phyloP scores from a whole-genome alignment of 148 eudicot species.

The Persicaria tinctoria region DNA sequence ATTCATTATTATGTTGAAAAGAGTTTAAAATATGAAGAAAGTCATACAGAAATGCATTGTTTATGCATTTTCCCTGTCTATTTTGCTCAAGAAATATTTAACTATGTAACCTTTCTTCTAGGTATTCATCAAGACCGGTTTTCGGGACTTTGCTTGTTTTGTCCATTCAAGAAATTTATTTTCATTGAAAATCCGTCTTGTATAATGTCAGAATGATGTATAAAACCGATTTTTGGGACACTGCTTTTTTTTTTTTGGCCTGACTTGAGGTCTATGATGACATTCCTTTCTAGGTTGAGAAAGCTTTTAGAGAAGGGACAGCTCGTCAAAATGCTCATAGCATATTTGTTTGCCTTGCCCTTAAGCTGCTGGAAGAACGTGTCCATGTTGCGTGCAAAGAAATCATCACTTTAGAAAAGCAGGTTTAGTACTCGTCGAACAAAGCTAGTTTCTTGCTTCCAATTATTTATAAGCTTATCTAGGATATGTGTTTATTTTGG shows the following conservation, averaged over 20 bases:
- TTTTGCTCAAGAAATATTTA: neutral
- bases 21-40: too few species aligned
- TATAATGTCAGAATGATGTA: neutral
- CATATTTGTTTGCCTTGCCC: slow-evolving; percentile 90
- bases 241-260: neutral
- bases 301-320: slow-evolving; percentile 98
- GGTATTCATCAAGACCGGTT: neutral
- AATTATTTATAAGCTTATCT: slow-evolving; percentile 1
- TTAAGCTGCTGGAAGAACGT: slow-evolving; percentile 90
- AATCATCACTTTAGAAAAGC: slow-evolving; percentile 82
- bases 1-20: neutral
- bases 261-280: slow-evolving; percentile 1
- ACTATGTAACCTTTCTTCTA: neutral
- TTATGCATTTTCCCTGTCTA: neutral
- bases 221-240: neutral
- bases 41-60: too few species aligned
- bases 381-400: slow-evolving; percentile 96
- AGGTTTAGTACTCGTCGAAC: slow-evolving; percentile 37
- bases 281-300: slow-evolving; percentile 63
- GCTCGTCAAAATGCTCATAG: slow-evolving; percentile 98
- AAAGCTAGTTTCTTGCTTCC: neutral
- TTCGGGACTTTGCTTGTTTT: neutral
- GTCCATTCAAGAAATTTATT: neutral
- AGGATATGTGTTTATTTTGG: slow-evolving; percentile 11
- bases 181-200: neutral